Evolutionary conservation across 331 rosid genomes (phyloP), one percentile per base, ranked within the genome.

Genomic region (Ulmus americana): DNA sequence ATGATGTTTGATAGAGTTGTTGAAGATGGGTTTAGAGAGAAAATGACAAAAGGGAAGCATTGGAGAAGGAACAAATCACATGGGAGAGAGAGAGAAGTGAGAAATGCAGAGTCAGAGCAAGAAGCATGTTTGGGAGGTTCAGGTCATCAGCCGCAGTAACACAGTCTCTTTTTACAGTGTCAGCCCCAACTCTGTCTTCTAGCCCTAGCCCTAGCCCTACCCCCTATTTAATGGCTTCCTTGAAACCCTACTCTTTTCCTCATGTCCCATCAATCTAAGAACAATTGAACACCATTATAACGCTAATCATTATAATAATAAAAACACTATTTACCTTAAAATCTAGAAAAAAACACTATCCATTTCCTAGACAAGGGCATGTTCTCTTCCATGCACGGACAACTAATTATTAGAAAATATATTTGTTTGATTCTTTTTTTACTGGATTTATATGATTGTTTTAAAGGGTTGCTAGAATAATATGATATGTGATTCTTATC

Each of bases 111-210:
- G 70, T 18, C 56, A 66, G 52, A 45, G 68, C 74, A 63, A 65
- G 68, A 68, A 68, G 75, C 78, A 77, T 45, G 67, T 73, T 72
- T 68, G 72, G 75, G 61, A 61, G 65, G 47, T 68, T 43, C 51
- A 61, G 41, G 68, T 45, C 42, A 18, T 50, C 28, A 71, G 63
- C 45, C 22, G 59, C 59, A 66, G 68, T 59, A 12, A 15, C 59
- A 54, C 70, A 48, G 63, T 43, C 35, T 51, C 8, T 60, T 68
- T 68, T 18, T 16, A 56, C 67, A 16, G 59, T 38, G 75, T 62
- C 70, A 75, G 70, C 62, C 20, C 4, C 55, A 67, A 28, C 35
- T 28, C 68, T 59, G 77, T 66, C 71, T 53, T 72, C 55, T 68
- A 42, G 43, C 79, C 47, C 0, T 3, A 12, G 44, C 64, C 9